Base-by-base conservation (phyloP, 257 asterid genomes). In the Leonotis leonurus region DNA sequence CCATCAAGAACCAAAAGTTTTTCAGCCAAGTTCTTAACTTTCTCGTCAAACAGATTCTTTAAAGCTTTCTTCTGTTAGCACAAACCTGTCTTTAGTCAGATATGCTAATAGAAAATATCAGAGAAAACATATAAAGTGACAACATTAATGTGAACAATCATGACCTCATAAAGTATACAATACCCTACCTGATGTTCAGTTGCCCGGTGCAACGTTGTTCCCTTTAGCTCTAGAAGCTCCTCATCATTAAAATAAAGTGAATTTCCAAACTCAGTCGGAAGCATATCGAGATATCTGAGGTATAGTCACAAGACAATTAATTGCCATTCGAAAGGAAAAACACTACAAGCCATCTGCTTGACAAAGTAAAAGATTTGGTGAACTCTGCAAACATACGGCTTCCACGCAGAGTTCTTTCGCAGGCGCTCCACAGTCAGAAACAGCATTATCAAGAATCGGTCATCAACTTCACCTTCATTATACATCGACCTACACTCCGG, bases 161-260 rank as follows among this genome's bases (percentile, higher is more conserved):
- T 27, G 67, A 59, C 51, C 32, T 50, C 18, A 40, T 17, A 24
- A 48, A 27, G 26, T 32, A 67, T 40, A 20, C 33, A 53, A 60
- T 39, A 49, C 62, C 21, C 45, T 55, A 87, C 99, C 96, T 85
- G 99, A 76, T 85, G 68, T 67, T 77, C 87, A 70, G 94, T 77
- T 16, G 99, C 99, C 44, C 76, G 79, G 75, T 80, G 80, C 68
- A 92, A 79, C 27, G 97, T 70, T 25, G 99, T 87, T 44, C 99
- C 99, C 73, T 83, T 87, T 40, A 92, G 86, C 77, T 92, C 97
- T 39, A 61, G 53, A 49, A 89, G 88, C 71, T 89, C 99, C n/a
- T 83, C 89, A 25, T 86, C 91, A 27, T 86, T 80, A 84, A 86
- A 89, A 97, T 96, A 92, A 59, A 89, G 95, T 11, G 97, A 83